These are phyloP conservation scores for Alternaria triticimaculans DNA, from an alignment of 2,329 filamentous ascomycete genomes.

Conservation along the genomic window DNA sequence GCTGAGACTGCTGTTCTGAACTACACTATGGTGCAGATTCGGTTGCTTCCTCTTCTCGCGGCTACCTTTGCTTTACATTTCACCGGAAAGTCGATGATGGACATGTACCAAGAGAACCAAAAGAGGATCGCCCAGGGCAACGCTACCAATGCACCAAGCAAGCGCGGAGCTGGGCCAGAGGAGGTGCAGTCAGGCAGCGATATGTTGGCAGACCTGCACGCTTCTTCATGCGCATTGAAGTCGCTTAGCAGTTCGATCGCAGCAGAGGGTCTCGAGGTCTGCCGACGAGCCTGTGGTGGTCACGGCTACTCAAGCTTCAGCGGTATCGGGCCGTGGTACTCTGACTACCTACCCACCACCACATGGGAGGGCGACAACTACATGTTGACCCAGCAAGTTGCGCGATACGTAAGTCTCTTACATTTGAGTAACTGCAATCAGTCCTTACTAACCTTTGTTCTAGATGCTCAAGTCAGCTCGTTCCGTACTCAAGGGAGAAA, in stretches of 20 bases:
- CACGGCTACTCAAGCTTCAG: slow-evolving; percentile 78
- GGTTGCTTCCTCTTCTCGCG: slow-evolving; percentile 74
- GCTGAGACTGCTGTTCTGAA: slow-evolving; percentile 78
- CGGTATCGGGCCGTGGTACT: slow-evolving; percentile 77
- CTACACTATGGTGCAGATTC: slow-evolving; percentile 81
- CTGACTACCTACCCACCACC: slow-evolving; percentile 74
- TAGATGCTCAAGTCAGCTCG: slow-evolving; percentile 76
- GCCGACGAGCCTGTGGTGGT: slow-evolving; percentile 76
- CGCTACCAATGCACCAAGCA: slow-evolving; percentile 41
- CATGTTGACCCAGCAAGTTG: slow-evolving; percentile 82
- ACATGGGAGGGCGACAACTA: slow-evolving; percentile 84
- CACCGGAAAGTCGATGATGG: slow-evolving; percentile 78
- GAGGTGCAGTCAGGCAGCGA: slow-evolving; percentile 71
- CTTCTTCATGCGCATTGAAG: slow-evolving; percentile 78
- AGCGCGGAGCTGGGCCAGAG: slow-evolving; percentile 69
- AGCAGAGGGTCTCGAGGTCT: slow-evolving; percentile 76
- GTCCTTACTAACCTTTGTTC: slow-evolving; percentile 5
- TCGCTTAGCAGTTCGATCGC: slow-evolving; percentile 74
- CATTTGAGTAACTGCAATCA: no score
- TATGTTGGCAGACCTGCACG: slow-evolving; percentile 75
- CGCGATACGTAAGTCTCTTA: slow-evolving; percentile 65
- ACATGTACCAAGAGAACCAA: slow-evolving; percentile 74
- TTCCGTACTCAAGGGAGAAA: slow-evolving; percentile 69
- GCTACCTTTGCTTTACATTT: slow-evolving; percentile 81
- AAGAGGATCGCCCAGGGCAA: slow-evolving; percentile 64